Evolutionary conservation across 2,329 filamentous ascomycete species (phyloP).

Genomic region (Fusarium graminum): DNA sequence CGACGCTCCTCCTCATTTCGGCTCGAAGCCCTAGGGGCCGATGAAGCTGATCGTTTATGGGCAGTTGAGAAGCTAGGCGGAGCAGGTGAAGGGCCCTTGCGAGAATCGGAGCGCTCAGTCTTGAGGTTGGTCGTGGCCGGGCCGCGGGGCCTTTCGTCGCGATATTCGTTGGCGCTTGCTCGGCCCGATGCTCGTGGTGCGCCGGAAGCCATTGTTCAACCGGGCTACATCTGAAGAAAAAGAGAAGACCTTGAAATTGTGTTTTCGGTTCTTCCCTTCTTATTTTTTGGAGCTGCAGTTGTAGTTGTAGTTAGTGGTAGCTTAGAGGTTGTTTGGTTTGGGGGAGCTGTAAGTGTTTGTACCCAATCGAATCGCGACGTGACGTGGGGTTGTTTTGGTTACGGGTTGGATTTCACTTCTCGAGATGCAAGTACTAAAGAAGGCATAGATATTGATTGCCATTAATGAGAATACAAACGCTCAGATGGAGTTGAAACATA

Average conservation of each 20-base stretch:
- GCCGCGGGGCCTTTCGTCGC: conserved; percentile 56
- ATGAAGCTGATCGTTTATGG: conserved; percentile 70
- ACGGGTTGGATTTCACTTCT: conserved; percentile 1
- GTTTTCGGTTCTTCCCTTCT: not conserved
- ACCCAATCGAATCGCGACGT: conserved; percentile 48
- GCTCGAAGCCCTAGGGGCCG: conserved; percentile 65
- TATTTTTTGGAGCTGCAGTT: not conserved
- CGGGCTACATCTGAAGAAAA: conserved; percentile 53
- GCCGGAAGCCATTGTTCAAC: conserved; percentile 58
- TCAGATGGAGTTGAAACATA: no score
- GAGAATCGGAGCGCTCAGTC: conserved; percentile 54
- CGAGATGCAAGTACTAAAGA: not conserved
- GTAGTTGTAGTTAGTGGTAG: conserved; percentile 5
- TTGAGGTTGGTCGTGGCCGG: conserved; percentile 47
- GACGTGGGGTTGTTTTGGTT: conserved; percentile 44
- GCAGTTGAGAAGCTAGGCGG: conserved; percentile 55
- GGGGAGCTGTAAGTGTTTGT: conserved; percentile 45
- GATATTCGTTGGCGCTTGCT: conserved; percentile 56
- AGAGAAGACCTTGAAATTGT: conserved; percentile 8
- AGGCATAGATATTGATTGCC: no score
- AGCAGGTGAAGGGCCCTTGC: conserved; percentile 54
- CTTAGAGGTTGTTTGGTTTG: conserved; percentile 30
- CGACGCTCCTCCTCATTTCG: conserved; percentile 58
- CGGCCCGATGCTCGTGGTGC: conserved; percentile 60
- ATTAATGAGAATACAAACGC: no score